Base-by-base conservation (phyloP, 164 flowering plant species). In the Vitis cinerea region DNA sequence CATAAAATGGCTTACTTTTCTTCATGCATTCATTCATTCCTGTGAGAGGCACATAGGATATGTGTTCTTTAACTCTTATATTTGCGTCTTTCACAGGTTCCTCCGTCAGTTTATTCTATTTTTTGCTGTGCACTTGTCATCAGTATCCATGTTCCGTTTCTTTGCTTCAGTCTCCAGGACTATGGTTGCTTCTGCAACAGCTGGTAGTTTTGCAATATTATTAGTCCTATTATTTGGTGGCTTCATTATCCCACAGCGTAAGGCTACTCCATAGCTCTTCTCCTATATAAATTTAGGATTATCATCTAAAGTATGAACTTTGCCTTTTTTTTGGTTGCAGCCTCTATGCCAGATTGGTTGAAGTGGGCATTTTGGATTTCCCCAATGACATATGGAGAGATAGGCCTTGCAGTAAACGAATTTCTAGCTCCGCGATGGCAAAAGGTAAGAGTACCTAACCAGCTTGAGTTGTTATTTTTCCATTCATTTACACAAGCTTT, bases 121-220 rank as follows among this genome's bases (percentile, higher is more conserved):
- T 56, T 90, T 89, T 75, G 81, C 78, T 17, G 72, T 86, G 64
- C 94, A 89, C 69, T 70, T 82, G 53, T 52, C 85, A 55, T 80
- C 91, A 49, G 69, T 75, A 55, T 84, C 94, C 50, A 72, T 88
- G 83, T 93, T 83, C 73, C 93, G 94, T n/a, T 85, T 85, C 64
- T 8, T 86, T 54, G 97, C 93, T 53, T 79, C 92, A 14, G 29
- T 87, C 51, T 86, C 66, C 67, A 86, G 75, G 61, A 89, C 85
- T 37, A 23, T 68, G 51, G 88, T 79, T 73, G 83, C 83, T 65
- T 57, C 98, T 29, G 61, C 77, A 47, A 65, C 83, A 16, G 83
- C 76, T 69, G 89, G 88, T 30, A 70, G 72, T 70, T 54, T 86
- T 17, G 67, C 75, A 5, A 23, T 87, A 57, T 50, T 88, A 19